Evolutionary conservation across 2,329 filamentous ascomycete species (phyloP).

Genomic region (Chaetomiaceae sp.): DNA sequence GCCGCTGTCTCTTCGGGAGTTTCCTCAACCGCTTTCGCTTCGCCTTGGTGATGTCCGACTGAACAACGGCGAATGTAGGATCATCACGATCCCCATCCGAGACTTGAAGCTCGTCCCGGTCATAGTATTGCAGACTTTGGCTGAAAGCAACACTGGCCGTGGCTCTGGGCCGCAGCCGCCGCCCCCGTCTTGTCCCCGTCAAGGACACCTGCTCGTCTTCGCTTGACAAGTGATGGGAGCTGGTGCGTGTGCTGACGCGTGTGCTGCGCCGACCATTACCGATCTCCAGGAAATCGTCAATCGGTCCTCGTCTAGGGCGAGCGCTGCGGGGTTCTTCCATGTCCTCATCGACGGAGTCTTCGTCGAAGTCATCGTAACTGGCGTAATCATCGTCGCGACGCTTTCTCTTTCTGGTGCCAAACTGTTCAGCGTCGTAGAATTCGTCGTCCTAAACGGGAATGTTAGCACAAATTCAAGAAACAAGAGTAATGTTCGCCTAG

Average conservation of each 20-base stretch:
- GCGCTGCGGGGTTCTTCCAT: neutral
- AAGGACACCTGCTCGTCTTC: conserved; percentile 12
- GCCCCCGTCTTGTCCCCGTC: neutral
- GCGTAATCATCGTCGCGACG: conserved; percentile 18
- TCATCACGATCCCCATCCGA: conserved; percentile 26
- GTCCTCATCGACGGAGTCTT: conserved; percentile 12
- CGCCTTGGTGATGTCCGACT: conserved; percentile 27
- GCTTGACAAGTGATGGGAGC: conserved; percentile 17
- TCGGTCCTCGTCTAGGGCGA: conserved; percentile 5
- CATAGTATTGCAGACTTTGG: conserved; percentile 18
- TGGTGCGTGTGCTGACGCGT: conserved; percentile 17
- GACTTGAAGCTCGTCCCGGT: conserved; percentile 30
- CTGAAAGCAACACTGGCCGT: conserved; percentile 5
- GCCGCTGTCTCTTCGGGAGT: conserved; percentile 4
- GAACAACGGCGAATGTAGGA: conserved; percentile 26
- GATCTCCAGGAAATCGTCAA: conserved; percentile 5
- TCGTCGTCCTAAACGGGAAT: conserved; percentile 3
- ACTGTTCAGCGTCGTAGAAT: conserved; percentile 6
- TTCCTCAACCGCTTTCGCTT: conserved; percentile 15
- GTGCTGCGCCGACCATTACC: conserved; percentile 14
- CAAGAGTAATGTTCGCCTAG: neutral
- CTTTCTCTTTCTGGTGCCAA: conserved; percentile 20
- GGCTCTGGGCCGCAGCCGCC: conserved; percentile 13
- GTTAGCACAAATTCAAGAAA: neutral
- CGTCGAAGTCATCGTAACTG: conserved; percentile 6